Percentiles rank a stretch among this genome's conserved stretches.
Evolutionary conservation across 495 filamentous ascomycete species (phyloP).

Genomic region (Penicillium roqueforti): DNA sequence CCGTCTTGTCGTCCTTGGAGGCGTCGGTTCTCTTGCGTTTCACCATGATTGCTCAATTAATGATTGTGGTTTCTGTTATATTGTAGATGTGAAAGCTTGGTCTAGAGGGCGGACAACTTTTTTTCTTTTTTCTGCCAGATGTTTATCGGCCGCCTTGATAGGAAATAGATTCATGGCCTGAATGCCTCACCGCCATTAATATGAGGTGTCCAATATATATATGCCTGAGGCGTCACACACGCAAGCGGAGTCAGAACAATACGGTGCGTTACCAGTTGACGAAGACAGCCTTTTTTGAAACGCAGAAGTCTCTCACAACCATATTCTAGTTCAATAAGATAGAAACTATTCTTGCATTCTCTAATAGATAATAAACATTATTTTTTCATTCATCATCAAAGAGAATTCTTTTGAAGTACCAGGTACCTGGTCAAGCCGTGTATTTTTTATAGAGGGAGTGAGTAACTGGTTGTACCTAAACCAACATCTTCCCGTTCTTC

Average conservation of each 20-base stretch:
- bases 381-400: not conserved
- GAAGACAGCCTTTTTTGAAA: not conserved
- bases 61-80: conserved; percentile 3
- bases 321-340: conserved; percentile 2
- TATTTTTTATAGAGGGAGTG: conserved; percentile 9
- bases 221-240: conserved; percentile 12
- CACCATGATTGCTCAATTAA: conserved; percentile 47
- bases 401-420: conserved; percentile 4
- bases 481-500: conserved; percentile 10
- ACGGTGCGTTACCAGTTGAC: conserved; percentile 3
- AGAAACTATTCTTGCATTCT: not conserved
- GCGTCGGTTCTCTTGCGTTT: conserved; percentile 68
- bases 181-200: conserved; percentile 1
- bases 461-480: conserved; percentile 13
- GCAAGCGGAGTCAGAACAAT: conserved; percentile 13
- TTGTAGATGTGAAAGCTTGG: conserved; percentile 14
- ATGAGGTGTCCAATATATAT: conserved; percentile 4
- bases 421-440: conserved; percentile 10
- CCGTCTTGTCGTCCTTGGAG: conserved; percentile 30
- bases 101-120: conserved; percentile 16
- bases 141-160: conserved; percentile 24
- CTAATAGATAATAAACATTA: not conserved
- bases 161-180: conserved; percentile 7
- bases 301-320: not conserved
- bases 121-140: conserved; percentile 24